Evolutionary conservation across 352 stramenopile genomes (phyloP).

Genomic region (Plasmopara halstedii): DNA sequence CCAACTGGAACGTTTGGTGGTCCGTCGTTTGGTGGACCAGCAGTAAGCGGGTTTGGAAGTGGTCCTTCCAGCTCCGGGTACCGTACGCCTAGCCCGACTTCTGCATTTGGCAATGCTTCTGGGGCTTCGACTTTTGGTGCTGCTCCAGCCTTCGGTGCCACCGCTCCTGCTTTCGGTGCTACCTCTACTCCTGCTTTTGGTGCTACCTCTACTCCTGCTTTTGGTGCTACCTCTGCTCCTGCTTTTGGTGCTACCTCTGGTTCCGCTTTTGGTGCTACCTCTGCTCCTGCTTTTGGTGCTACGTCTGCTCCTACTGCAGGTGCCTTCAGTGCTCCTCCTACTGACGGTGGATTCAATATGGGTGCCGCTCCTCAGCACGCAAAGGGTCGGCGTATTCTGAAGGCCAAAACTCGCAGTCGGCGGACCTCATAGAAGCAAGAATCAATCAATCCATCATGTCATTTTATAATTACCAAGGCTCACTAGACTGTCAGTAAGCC

Average conservation of each 20-base stretch:
- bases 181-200: conserved; percentile 37
- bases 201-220: conserved; percentile 11
- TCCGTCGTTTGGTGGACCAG: conserved; percentile 21
- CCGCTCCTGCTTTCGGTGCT: conserved; percentile 4
- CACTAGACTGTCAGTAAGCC: too few relatives aligned
- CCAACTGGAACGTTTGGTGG: conserved; percentile 23
- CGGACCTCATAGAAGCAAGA: conserved; percentile 32
- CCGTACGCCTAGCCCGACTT: conserved; percentile 20
- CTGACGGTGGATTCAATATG: conserved; percentile 60
- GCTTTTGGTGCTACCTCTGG: conserved; percentile 16
- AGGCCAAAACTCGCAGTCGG: conserved; percentile 26
- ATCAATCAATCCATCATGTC: conserved; percentile 27
- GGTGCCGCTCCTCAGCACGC: conserved; percentile 40
- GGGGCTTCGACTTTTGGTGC: conserved; percentile 14
- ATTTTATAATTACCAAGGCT: too few relatives aligned
- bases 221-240: conserved; percentile 23
- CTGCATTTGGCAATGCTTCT: conserved; percentile 16
- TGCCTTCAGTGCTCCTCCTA: conserved; percentile 25
- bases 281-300: conserved; percentile 24
- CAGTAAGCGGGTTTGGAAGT: conserved; percentile 22
- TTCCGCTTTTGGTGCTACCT: conserved; percentile 17
- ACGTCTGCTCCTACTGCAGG: conserved; percentile 9
- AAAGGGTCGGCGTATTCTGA: conserved; percentile 60
- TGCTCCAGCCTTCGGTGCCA: conserved; percentile 16
- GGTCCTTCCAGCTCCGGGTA: conserved; percentile 26